Evolutionary conservation across 305 asterid genomes (phyloP).

Genomic region (Ajuga reptans): DNA sequence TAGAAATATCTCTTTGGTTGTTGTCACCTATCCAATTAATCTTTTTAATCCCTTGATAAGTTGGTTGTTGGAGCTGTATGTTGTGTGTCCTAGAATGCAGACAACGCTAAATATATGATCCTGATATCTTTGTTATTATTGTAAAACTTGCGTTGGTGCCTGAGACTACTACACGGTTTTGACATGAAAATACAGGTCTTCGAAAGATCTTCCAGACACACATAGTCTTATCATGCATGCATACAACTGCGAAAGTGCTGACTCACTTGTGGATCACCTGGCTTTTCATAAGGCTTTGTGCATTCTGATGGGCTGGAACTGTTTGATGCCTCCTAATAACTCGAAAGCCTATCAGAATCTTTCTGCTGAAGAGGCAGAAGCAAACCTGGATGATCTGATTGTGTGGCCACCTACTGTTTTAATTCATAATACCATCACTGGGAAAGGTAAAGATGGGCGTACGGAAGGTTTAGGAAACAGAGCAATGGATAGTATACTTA

Average conservation of each 20-base stretch:
- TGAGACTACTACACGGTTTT: slow-evolving; percentile 48
- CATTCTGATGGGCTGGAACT: slow-evolving; percentile 93
- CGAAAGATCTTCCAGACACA: slow-evolving; percentile 67
- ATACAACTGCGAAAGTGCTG: slow-evolving; percentile 59
- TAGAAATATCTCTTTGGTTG: not conserved
- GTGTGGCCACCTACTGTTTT: slow-evolving; percentile 96
- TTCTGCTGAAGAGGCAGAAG: slow-evolving; percentile 66
- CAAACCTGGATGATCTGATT: slow-evolving; percentile 69
- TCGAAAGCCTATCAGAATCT: slow-evolving; percentile 72
- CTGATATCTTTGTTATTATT: slow-evolving; percentile 26
- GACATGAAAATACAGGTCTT: slow-evolving; percentile 72
- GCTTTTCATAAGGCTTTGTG: slow-evolving; percentile 89
- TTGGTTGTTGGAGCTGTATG: slow-evolving; percentile 11
- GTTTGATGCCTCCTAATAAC: slow-evolving; percentile 67
- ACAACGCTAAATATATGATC: slow-evolving; percentile 18
- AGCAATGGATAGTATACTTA: slow-evolving; percentile 83
- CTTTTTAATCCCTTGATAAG: not conserved
- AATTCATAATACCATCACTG: slow-evolving; percentile 75
- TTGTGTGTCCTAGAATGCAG: not conserved
- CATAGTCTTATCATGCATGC: slow-evolving; percentile 86
- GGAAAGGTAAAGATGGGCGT: slow-evolving; percentile 82
- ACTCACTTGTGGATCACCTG: slow-evolving; percentile 71
- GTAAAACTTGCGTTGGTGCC: slow-evolving; percentile 24
- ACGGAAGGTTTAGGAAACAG: slow-evolving; percentile 96
- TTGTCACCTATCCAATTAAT: not conserved